Evolutionary conservation across 345 rosid genomes (phyloP), one percentile per base, ranked within the genome.

Genomic region (Sonneratia alba): DNA sequence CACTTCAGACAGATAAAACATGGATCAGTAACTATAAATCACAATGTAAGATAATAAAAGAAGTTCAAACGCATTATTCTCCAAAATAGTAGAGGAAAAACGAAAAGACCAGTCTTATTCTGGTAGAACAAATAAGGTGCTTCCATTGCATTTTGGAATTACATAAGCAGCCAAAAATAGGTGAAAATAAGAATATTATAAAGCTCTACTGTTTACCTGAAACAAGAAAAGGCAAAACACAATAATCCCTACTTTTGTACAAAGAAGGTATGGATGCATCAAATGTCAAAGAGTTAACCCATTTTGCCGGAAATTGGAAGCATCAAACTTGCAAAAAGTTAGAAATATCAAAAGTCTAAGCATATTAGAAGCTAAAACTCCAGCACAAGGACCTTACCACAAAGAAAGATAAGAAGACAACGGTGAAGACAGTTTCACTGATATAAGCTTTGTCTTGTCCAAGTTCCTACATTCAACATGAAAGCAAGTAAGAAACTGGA

Each of bases 371-470:
- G 9, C 34, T 61, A 36, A 61, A 22, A 27, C 12, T 61, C 65
- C 36, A 42, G 70, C 36, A 56, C 16, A 24, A 65, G 68, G 88
- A 71, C 48, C 87, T 86, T 83, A 92, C 98, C 92, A 89, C 70
- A 73, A 89, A 49, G 64, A 96, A 92, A 1, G 95, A 87, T 63
- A 87, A 27, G 75, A 96, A 96, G 42, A 89, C 77, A 42, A 36
- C 78, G 71, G 85, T 80, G 88, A 96, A 96, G 36, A 93, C 72
- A 2, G 89, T 87, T 81, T 96, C 98, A 48, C 99, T 96, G 71
- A 96, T 85, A 83, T 91, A 89, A 78, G 91, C 89, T 83, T 85
- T 92, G 66, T 91, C 96, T 83, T 88, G 90, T 72, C 99, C 99
- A 62, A 96, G 93, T 81, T 92, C 99, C 99, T 96, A 61, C 36